Percentiles rank a stretch among this genome's conserved stretches.
phyloP scores from a whole-genome alignment of 345 rosid species.

The Gossypium bickii region DNA sequence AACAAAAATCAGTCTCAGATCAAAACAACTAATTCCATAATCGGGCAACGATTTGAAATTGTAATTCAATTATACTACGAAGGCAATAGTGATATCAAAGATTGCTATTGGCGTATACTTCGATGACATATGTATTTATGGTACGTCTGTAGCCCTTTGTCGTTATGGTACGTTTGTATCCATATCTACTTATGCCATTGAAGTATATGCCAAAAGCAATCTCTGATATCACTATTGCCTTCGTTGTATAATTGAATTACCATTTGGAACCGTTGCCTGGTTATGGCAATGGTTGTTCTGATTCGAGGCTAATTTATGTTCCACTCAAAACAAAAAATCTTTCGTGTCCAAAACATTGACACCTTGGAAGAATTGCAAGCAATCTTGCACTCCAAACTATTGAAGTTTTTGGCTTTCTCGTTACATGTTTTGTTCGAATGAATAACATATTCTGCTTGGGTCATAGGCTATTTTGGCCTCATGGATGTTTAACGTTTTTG shows the following conservation, averaged over 20 bases:
- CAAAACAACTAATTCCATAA: slow-evolving; percentile 24
- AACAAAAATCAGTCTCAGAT: slow-evolving; percentile 26
- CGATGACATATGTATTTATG: neutral
- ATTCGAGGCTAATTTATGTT: slow-evolving; percentile 25
- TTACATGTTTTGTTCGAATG: too few relatives aligned
- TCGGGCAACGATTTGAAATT: slow-evolving; percentile 22
- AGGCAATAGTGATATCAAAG: slow-evolving; percentile 46
- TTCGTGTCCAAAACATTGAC: slow-evolving; percentile 27
- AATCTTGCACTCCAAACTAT: too few relatives aligned
- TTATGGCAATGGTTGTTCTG: slow-evolving; percentile 24
- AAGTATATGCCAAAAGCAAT: too few relatives aligned
- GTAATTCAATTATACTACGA: slow-evolving; percentile 33
- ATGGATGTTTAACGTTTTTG: too few relatives aligned
- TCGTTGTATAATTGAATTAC: slow-evolving; percentile 33
- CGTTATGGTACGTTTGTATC: too few relatives aligned
- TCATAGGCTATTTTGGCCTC: too few relatives aligned
- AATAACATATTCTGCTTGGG: too few relatives aligned
- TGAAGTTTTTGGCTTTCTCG: too few relatives aligned
- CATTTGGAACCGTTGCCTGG: slow-evolving; percentile 24
- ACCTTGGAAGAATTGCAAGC: too few relatives aligned
- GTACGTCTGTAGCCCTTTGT: neutral
- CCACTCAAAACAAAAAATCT: slow-evolving; percentile 20
- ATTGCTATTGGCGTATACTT: slow-evolving; percentile 30
- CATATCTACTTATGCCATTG: too few relatives aligned
- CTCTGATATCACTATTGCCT: slow-evolving; percentile 8